Evolutionary conservation across 331 rosid species (phyloP), one percentile per base, ranked within the genome.

Genomic region (Malus hybrid): DNA sequence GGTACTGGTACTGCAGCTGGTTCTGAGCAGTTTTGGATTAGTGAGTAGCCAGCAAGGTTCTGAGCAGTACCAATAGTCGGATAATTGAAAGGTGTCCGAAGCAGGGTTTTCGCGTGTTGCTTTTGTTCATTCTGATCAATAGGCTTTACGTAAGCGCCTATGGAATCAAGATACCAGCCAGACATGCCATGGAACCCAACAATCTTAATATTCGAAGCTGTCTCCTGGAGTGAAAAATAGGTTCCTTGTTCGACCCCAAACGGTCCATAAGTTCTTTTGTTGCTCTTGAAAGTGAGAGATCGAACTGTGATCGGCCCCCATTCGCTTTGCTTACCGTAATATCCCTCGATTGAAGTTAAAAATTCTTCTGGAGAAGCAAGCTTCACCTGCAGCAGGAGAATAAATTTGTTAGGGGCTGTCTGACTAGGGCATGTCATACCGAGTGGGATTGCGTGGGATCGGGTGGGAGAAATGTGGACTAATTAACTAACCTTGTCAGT

Each of bases 131-230:
- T 62, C 70, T 46, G 68, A 63, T 61, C 64, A n/a, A 74, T 30
- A 20, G 97, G 87, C 75, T 83, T 83, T 32, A 88, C 28, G 53
- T 93, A 65, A 28, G 85, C 97, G 68, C 97, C 97, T 71, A 93
- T 86, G 55, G 97, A 84, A 83, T 91, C 97, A 68, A 93, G 42
- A 79, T 79, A 82, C 95, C 87, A 82, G 63, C 92, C 88, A 71
- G 81, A 78, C 80, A 85, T 88, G 24, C 98, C 98, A 86, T 86
- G 91, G 78, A 93, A 91, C 68, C 98, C 98, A 48, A 93, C 97
- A 73, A 93, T 85, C 90, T 75, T 91, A 12, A 83, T 89, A 12
- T 84, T 89, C 52, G 84, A 88, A 13, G 84, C 33, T 44, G 61
- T 71, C 70, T 74, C 70, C 1, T 91, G 89, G 65, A 89, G 75